Conservation (phyloP, 371 early-diverging fungal genomes). For the Pancytospora philotis region DNA sequence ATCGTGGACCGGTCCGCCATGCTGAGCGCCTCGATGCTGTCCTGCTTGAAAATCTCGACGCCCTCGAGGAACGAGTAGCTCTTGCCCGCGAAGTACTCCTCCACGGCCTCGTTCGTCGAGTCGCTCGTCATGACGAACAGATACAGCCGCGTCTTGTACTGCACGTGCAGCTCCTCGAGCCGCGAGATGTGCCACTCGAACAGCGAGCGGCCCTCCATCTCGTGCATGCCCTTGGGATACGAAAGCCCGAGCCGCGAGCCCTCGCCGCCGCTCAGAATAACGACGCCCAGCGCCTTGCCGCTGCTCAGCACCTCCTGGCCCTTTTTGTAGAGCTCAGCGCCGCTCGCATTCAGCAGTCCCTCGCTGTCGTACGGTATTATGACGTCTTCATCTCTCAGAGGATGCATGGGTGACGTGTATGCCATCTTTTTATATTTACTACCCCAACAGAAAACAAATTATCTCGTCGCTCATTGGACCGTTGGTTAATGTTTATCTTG, state of each 20-base stretch:
- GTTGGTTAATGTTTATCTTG: no score
- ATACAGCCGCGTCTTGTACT: conserved; percentile 23
- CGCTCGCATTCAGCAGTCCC: background rate
- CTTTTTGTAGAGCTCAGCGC: background rate
- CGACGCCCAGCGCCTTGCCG: conserved; percentile 42
- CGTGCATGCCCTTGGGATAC: conserved; percentile 54
- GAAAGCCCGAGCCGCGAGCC: conserved; percentile 54
- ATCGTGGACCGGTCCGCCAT: conserved; percentile 12
- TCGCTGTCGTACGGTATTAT: conserved; percentile 3
- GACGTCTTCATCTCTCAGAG: background rate
- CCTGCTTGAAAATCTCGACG: conserved; percentile 55
- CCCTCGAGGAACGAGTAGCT: conserved; percentile 23
- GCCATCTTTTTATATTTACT: background rate
- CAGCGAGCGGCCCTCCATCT: conserved; percentile 41
- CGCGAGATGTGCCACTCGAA: conserved; percentile 46
- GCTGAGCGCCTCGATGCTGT: conserved; percentile 35
- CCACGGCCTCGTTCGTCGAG: conserved; percentile 48
- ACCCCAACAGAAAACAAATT: no score
- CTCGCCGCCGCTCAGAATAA: conserved; percentile 56
- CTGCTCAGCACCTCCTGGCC: conserved; percentile 3
- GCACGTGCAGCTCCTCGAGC: conserved; percentile 33
- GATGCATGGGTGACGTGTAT: background rate
- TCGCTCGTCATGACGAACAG: conserved; percentile 54
- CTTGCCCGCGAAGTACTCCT: conserved; percentile 41
- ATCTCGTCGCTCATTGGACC: no score